phyloP scores from a whole-genome alignment of 208 protist genomes.

The Zelonia costaricensis region DNA sequence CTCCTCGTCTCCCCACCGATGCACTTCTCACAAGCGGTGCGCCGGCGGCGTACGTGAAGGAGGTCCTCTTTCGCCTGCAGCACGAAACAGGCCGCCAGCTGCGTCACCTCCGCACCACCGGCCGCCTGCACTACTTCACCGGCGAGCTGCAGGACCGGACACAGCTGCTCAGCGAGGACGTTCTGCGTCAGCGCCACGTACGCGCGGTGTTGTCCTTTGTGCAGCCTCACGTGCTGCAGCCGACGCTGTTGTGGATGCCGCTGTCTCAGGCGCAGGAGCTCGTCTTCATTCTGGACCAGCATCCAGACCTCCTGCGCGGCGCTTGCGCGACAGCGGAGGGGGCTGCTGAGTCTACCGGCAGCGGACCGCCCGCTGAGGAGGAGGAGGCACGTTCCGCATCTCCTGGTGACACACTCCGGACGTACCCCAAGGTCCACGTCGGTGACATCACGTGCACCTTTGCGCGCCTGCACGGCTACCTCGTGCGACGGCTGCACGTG shows the following conservation, averaged over 20 bases:
- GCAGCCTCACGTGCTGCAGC: constrained; percentile 57
- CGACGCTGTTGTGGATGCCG: constrained; percentile 84
- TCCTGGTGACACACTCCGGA: no score
- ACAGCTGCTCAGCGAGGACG: constrained; percentile 23
- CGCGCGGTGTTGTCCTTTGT: constrained; percentile 65
- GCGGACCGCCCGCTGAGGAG: constrained; percentile 21
- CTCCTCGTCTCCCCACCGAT: neutral
- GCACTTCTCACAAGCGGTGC: constrained; percentile 3
- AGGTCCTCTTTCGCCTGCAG: constrained; percentile 61
- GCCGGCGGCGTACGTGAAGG: constrained; percentile 48
- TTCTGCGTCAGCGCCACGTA: constrained; percentile 44
- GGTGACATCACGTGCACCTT: constrained; percentile 15
- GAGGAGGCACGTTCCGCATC: no score
- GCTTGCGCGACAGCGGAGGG: constrained; percentile 47
- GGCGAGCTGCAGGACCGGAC: constrained; percentile 28
- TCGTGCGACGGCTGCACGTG: constrained; percentile 69
- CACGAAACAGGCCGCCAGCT: constrained; percentile 78
- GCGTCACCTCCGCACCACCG: constrained; percentile 41
- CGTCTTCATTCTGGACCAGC: constrained; percentile 43
- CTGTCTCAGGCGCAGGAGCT: constrained; percentile 76
- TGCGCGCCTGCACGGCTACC: constrained; percentile 49
- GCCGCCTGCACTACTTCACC: constrained; percentile 52
- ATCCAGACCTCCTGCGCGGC: constrained; percentile 35
- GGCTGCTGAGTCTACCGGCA: constrained; percentile 38
- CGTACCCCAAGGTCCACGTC: constrained; percentile 12